Evolutionary conservation across 1,284 basidiomycete species (phyloP).

Genomic region (Tremellales sp.): DNA sequence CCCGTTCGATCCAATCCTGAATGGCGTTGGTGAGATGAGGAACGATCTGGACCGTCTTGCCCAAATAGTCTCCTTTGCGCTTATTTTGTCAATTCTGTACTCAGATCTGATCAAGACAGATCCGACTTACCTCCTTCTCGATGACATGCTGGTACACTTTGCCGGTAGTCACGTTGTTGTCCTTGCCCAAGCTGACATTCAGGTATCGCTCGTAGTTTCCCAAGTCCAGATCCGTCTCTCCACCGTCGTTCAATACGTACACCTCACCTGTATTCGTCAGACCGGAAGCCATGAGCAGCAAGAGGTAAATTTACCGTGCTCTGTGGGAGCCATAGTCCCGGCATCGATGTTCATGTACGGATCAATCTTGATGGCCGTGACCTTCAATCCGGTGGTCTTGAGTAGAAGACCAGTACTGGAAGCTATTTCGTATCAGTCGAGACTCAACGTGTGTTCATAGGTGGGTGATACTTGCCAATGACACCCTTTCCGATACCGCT

Average conservation of each 20-base stretch:
- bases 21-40: constrained; percentile 96
- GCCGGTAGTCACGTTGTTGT: constrained; percentile 98
- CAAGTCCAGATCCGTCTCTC: constrained; percentile 95
- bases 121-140: constrained; percentile 78
- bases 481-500: constrained; percentile 93
- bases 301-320: constrained; percentile 72
- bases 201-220: constrained; percentile 99
- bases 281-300: background rate
- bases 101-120: background rate
- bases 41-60: constrained; percentile 97
- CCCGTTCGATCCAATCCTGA: constrained; percentile 97
- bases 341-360: constrained; percentile 99
- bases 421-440: constrained; percentile 54
- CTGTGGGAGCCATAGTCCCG: constrained; percentile 97
- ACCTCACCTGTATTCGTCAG: constrained; percentile 70
- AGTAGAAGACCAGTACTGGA: constrained; percentile 94
- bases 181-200: constrained; percentile 84
- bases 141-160: constrained; percentile 98
- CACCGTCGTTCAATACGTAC: constrained; percentile 96
- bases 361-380: constrained; percentile 99
- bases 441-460: background rate
- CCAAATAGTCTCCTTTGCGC: constrained; percentile 94
- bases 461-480: constrained; percentile 63
- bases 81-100: constrained; percentile 37
- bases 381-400: constrained; percentile 92